A percentile compares a stretch with the other conserved stretches of the same genome.
Conservation (phyloP, 352 stramenopile genomes). For the Pythium aristosporum region DNA sequence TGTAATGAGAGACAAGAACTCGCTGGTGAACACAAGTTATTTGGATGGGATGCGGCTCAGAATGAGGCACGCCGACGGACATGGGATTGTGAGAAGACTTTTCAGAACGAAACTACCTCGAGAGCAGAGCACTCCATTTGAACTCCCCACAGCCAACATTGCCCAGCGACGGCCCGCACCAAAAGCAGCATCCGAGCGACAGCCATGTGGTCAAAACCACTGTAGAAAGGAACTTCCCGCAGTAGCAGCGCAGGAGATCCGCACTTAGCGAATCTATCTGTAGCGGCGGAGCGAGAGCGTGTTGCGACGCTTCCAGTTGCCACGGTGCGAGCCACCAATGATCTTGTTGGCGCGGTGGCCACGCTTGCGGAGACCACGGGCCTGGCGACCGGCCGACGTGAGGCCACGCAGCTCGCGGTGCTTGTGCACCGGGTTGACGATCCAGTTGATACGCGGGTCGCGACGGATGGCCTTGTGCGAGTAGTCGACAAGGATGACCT, state of each 20-base stretch:
- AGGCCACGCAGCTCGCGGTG: conserved; percentile 98
- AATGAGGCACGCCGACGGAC: conserved; percentile 11
- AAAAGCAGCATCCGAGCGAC: conserved; percentile 16
- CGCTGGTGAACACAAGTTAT: background rate
- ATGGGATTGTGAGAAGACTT: conserved; percentile 2
- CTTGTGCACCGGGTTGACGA: conserved; percentile 99
- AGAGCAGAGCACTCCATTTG: background rate
- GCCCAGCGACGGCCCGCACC: conserved; percentile 1
- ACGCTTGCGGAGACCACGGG: conserved; percentile 96
- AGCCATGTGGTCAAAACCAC: conserved; percentile 26
- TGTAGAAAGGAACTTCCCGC: conserved; percentile 4
- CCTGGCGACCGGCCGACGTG: conserved; percentile 96
- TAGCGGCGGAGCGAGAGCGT: conserved; percentile 97
- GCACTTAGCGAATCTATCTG: conserved; percentile 72
- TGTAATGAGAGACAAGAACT: background rate
- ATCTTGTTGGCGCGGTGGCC: conserved; percentile 99
- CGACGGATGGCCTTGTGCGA: conserved; percentile 97
- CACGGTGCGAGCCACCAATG: conserved; percentile 95
- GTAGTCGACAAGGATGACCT: conserved; percentile 99
- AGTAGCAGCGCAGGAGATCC: conserved; percentile 1
- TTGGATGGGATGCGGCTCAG: conserved; percentile 12
- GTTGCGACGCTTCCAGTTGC: conserved; percentile 99
- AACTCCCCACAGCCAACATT: background rate
- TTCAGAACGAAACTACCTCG: conserved; percentile 8
- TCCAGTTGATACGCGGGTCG: conserved; percentile 99